Conservation (phyloP, 2,329 filamentous ascomycete species). For the Monilinia polystroma region DNA sequence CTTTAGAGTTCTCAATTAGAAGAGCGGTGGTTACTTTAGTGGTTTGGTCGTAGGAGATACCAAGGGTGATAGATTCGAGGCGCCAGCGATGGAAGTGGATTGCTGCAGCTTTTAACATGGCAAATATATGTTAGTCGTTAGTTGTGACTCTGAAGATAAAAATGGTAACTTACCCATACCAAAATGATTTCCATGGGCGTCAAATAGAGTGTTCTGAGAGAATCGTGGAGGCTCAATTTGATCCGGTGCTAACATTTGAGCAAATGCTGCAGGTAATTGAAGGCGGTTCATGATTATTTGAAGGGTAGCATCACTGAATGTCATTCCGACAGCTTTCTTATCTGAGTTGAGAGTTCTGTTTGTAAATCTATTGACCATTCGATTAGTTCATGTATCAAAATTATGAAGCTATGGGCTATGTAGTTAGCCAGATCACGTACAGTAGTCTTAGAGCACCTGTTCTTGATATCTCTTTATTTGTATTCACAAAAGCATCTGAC, state of each 20-base stretch:
- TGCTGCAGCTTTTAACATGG: neutral
- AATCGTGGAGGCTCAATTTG: slow-evolving; percentile 19
- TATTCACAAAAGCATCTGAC: neutral
- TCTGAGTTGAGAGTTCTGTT: slow-evolving; percentile 1
- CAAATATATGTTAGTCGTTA: too few species aligned
- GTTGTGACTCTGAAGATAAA: too few species aligned
- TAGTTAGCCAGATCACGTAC: neutral
- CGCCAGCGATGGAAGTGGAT: slow-evolving; percentile 12
- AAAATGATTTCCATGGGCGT: slow-evolving; percentile 2
- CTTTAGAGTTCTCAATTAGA: slow-evolving; percentile 1
- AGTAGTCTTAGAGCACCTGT: slow-evolving; percentile 16
- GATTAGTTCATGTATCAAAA: slow-evolving; percentile 3
- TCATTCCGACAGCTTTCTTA: slow-evolving; percentile 12
- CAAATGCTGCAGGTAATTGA: slow-evolving; percentile 5
- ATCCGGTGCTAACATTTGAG: slow-evolving; percentile 17
- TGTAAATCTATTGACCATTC: neutral
- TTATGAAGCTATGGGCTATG: neutral
- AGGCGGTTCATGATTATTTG: neutral
- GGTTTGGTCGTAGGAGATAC: slow-evolving; percentile 4
- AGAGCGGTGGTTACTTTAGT: neutral
- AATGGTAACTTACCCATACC: neutral
- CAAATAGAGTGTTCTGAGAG: slow-evolving; percentile 14
- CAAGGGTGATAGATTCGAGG: slow-evolving; percentile 12
- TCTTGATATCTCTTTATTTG: neutral
- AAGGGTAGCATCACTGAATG: slow-evolving; percentile 5